Evolutionary conservation across 805 yeast genomes (phyloP), one percentile per base, ranked within the genome.

Genomic region (Lachancea dasiensis): DNA sequence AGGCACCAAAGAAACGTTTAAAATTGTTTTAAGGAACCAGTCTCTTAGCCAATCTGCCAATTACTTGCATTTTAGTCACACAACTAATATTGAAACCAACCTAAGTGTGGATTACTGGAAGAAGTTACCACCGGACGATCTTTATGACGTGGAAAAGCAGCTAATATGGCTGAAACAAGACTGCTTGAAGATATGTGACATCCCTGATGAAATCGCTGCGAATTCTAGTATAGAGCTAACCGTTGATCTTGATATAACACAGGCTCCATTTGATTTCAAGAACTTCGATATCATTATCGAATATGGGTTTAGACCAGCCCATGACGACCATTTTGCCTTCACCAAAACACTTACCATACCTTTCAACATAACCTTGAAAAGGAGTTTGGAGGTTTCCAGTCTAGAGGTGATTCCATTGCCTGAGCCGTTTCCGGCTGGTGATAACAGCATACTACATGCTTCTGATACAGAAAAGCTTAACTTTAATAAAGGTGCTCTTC

Each of bases 351-450:
- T 55, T 7, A 34, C 16, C n/a, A 36, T 53, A 10, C 59, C 52
- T 5, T 52, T 54, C 27, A 50, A 60, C 43, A 45, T 61, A 17
- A 57, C 65, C 0, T 69, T 72, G 46, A 67, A 73, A 13, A 70
- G 90, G 48, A 70, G 72, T 15, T 60, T 87, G 10, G 73, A 72
- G 10, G 71, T 86, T 2, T 90, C 95, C 0, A 67, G 85, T 20
- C 69, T 76, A 30, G 95, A 86, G 50, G 63, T 90, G 4, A 60
- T 86, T 11, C 87, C 86, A 1, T 51, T 81, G 14, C 60, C 51
- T 26, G 62, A 63, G 31, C 26, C 56, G 44, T 45, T 63, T 43
- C 43, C 52, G 3, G 36, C 50, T 1, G 39, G 43, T 8, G 44
- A 41, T 21, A 38, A 41, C 5, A 40, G 41, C 10, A 46, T 63